These are phyloP conservation scores for Ophiocordyceps polyrhachis-furcata DNA, from an alignment of 2,329 filamentous ascomycete genomes.

Conservation along the genomic window DNA sequence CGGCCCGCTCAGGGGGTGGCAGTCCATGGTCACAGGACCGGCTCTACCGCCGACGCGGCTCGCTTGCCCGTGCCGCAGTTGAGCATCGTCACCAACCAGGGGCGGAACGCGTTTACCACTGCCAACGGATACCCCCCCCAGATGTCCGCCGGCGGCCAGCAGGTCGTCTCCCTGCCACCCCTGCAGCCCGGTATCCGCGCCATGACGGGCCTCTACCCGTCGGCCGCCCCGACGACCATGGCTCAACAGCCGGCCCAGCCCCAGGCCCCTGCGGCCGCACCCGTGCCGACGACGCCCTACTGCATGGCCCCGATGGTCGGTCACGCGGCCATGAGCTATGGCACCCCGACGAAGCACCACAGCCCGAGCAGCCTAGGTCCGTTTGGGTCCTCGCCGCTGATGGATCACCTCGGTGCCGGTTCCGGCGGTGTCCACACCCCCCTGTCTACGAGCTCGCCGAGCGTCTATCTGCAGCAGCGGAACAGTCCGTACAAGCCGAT, in stretches of 20 bases:
- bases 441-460: conserved; percentile 58
- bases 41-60: conserved; percentile 6
- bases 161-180: conserved; percentile 39
- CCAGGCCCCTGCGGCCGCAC: conserved; percentile 6
- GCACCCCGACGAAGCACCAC: conserved; percentile 33
- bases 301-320: conserved; percentile 5
- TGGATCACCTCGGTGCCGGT: conserved; percentile 35
- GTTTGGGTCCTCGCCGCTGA: conserved; percentile 45
- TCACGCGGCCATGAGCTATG: conserved; percentile 20
- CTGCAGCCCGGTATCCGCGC: conserved; percentile 43
- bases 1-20: conserved; percentile 6
- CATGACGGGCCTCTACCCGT: conserved; percentile 60
- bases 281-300: conserved; percentile 8
- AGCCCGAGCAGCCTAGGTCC: conserved; percentile 30
- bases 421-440: conserved; percentile 37
- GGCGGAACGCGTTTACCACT: conserved; percentile 13
- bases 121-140: conserved; percentile 23
- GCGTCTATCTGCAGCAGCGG: conserved; percentile 70
- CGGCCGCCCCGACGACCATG: conserved; percentile 23
- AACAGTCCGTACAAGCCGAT: conserved; percentile 87
- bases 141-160: conserved; percentile 14
- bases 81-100: conserved; percentile 37
- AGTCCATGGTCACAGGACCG: conserved; percentile 5
- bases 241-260: conserved; percentile 15
- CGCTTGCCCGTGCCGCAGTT: conserved; percentile 55